Percentiles rank a stretch among this genome's conserved stretches.
Evolutionary conservation across 345 rosid species (phyloP).

Genomic region (Ceriops zippeliana): DNA sequence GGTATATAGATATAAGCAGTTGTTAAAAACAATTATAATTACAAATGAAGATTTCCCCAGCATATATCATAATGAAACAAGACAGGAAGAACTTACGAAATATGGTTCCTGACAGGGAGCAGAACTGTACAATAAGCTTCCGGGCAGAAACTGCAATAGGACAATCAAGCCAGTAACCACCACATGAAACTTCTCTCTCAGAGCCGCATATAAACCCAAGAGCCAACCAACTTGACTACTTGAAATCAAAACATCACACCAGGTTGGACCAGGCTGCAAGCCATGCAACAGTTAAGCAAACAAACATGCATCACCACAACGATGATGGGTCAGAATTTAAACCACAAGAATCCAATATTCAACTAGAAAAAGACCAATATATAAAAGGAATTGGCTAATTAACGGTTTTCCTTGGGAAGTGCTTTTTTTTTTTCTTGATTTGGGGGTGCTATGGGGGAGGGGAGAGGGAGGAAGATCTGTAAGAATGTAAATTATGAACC

Average conservation of each 20-base stretch:
- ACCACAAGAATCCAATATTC: not conserved
- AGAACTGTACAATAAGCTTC: conserved; percentile 86
- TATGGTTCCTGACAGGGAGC: conserved; percentile 77
- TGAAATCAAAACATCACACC: conserved; percentile 83
- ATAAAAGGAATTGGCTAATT: not conserved
- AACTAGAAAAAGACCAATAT: too few species aligned
- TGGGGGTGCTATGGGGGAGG: too few species aligned
- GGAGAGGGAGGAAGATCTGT: too few species aligned
- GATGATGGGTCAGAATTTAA: conserved; percentile 4
- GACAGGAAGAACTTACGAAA: conserved; percentile 51
- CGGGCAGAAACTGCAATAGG: conserved; percentile 93
- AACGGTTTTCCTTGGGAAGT: too few species aligned
- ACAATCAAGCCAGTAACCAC: conserved; percentile 84
- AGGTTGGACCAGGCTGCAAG: conserved; percentile 89
- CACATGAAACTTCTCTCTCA: conserved; percentile 71
- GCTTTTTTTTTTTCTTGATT: too few species aligned
- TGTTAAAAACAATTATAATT: not conserved
- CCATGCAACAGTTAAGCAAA: conserved; percentile 17
- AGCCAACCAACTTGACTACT: conserved; percentile 90
- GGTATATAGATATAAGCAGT: too few species aligned
- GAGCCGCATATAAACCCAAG: conserved; percentile 60
- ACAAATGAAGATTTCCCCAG: not conserved
- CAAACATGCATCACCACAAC: conserved; percentile 6
- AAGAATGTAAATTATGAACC: not conserved
- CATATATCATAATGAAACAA: not conserved